Evolutionary conservation across 495 filamentous ascomycete genomes (phyloP).

Genomic region (Apiosordaria backusii): DNA sequence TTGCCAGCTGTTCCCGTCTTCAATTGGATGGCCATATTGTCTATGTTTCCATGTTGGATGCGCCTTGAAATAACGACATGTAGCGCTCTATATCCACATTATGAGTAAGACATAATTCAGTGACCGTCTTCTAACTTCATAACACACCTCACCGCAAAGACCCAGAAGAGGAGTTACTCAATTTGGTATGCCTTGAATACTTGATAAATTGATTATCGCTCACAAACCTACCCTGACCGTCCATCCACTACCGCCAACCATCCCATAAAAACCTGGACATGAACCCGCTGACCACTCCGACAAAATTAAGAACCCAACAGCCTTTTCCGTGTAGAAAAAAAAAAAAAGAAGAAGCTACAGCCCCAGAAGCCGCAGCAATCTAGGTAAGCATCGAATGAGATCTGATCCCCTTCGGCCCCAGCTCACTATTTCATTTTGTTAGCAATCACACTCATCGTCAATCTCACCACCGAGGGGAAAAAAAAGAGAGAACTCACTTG

Average conservation of each 20-base stretch:
- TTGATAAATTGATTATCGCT: neutral
- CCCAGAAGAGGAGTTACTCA: neutral
- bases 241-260: neutral
- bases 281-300: neutral
- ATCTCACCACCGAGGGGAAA: neutral
- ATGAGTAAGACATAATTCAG: no score
- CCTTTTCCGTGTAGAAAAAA: neutral
- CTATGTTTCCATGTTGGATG: no score
- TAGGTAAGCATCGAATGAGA: conserved; percentile 41
- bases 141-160: neutral
- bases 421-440: conserved; percentile 30
- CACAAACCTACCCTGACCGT: neutral
- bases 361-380: neutral
- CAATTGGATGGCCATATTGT: no score
- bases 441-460: neutral
- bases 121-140: no score
- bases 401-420: conserved; percentile 42
- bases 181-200: neutral
- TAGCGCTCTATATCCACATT: no score
- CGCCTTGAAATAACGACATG: no score
- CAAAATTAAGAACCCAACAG: neutral
- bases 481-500: conserved; percentile 39
- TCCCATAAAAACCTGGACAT: neutral
- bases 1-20: no score
- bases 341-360: neutral